Percentiles rank a stretch among this genome's conserved stretches.
phyloP scores from a whole-genome alignment of 2,329 filamentous ascomycete genomes.

The Shiraia bambusicola region DNA sequence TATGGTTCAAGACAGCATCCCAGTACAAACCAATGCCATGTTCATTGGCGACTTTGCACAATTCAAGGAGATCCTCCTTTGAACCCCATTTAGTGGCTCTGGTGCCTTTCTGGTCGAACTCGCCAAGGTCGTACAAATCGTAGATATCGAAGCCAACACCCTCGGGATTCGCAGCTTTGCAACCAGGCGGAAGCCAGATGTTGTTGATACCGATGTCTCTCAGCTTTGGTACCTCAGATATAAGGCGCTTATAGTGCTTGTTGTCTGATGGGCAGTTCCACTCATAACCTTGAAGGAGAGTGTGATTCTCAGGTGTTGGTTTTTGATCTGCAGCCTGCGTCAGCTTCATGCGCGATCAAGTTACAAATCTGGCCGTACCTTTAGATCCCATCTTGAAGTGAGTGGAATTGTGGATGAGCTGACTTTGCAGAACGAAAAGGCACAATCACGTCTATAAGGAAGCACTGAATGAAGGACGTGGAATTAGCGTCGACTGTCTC shows the following conservation, averaged over 20 bases:
- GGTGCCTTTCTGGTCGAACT: slow-evolving; percentile 70
- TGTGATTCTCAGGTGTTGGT: slow-evolving; percentile 41
- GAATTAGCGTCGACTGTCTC: not conserved
- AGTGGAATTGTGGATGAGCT: not conserved
- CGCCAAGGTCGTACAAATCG: slow-evolving; percentile 69
- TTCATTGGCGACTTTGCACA: slow-evolving; percentile 55
- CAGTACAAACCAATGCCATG: slow-evolving; percentile 62
- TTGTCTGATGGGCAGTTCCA: slow-evolving; percentile 67
- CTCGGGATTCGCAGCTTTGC: slow-evolving; percentile 63
- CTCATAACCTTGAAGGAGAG: slow-evolving; percentile 70
- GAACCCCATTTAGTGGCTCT: slow-evolving; percentile 68
- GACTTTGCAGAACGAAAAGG: not conserved
- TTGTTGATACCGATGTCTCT: slow-evolving; percentile 58
- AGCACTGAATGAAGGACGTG: too few species aligned
- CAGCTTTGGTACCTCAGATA: slow-evolving; percentile 54
- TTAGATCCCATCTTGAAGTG: slow-evolving; percentile 24
- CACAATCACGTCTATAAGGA: too few species aligned
- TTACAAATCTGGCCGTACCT: slow-evolving; percentile 15
- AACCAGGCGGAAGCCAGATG: slow-evolving; percentile 69
- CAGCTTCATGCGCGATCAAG: not conserved
- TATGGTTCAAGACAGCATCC: slow-evolving; percentile 73
- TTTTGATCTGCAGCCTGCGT: slow-evolving; percentile 24
- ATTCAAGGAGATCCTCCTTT: slow-evolving; percentile 59
- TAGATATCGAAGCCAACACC: slow-evolving; percentile 66
- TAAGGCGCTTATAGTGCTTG: slow-evolving; percentile 62